These are phyloP conservation scores for Massariosphaeria phaeospora DNA, from an alignment of 495 filamentous ascomycete genomes.

Conservation along the genomic window DNA sequence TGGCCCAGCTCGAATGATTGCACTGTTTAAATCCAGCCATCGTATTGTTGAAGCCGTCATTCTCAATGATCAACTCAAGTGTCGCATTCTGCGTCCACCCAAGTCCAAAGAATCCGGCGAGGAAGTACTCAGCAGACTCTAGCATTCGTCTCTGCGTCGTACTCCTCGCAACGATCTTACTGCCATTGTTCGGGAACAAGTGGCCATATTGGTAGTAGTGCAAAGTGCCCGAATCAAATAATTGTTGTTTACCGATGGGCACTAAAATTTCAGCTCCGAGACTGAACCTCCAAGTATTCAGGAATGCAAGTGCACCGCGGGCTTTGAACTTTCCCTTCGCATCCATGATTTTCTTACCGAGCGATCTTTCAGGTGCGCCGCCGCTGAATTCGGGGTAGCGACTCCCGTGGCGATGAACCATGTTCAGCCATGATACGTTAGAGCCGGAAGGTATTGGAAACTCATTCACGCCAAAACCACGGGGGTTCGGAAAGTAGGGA, in stretches of 20 bases:
- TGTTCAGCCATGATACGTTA: slow-evolving; percentile 53
- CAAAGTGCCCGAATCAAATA: slow-evolving; percentile 45
- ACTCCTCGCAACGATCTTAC: slow-evolving; percentile 58
- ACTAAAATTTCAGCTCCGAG: slow-evolving; percentile 50
- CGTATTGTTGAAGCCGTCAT: slow-evolving; percentile 31
- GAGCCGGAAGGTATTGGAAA: slow-evolving; percentile 51
- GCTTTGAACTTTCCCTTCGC: slow-evolving; percentile 40
- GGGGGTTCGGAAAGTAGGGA: slow-evolving; percentile 41
- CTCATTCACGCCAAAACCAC: slow-evolving; percentile 49
- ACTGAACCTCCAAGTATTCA: slow-evolving; percentile 51
- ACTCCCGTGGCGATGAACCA: slow-evolving; percentile 45
- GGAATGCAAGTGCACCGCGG: slow-evolving; percentile 47
- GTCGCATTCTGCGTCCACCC: slow-evolving; percentile 53
- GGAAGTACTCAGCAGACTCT: slow-evolving; percentile 46
- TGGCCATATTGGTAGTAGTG: slow-evolving; percentile 56
- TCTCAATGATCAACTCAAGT: slow-evolving; percentile 50
- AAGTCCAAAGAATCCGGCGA: slow-evolving; percentile 56
- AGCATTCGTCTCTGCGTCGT: slow-evolving; percentile 54
- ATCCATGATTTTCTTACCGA: slow-evolving; percentile 40
- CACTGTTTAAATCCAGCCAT: slow-evolving; percentile 41
- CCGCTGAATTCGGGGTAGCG: slow-evolving; percentile 42
- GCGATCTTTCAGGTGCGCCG: slow-evolving; percentile 23
- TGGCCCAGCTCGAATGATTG: slow-evolving; percentile 32
- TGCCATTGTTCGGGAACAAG: slow-evolving; percentile 53
- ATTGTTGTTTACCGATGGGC: slow-evolving; percentile 48